Conservation (phyloP, 2,329 filamentous ascomycete genomes). For the Leptographium radiaticola region DNA sequence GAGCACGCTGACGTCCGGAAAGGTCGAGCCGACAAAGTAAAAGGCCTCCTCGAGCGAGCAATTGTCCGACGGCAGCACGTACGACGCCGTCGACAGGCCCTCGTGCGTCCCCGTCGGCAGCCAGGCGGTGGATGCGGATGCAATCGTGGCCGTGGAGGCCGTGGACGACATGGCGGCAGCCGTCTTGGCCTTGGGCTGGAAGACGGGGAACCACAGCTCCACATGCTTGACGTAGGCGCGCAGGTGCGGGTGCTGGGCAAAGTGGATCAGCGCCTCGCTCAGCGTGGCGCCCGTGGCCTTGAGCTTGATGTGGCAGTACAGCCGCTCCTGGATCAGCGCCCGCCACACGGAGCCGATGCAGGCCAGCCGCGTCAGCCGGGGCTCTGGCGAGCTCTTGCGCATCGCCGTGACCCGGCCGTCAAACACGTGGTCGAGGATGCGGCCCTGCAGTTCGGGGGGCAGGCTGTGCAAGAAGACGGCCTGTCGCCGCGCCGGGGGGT, state of each 20-base stretch:
- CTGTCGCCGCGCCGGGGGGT: constrained; percentile 7
- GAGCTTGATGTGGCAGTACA: constrained; percentile 65
- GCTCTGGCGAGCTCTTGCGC: constrained; percentile 41
- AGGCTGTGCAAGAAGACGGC: constrained; percentile 34
- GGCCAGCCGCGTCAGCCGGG: constrained; percentile 53
- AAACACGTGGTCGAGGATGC: constrained; percentile 58
- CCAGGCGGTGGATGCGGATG: constrained; percentile 28
- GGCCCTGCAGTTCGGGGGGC: constrained; percentile 59
- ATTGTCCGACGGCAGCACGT: constrained; percentile 49
- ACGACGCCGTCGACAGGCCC: constrained; percentile 42
- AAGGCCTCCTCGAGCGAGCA: constrained; percentile 60
- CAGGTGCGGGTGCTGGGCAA: constrained; percentile 44
- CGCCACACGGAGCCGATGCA: constrained; percentile 53
- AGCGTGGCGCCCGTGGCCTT: constrained; percentile 56
- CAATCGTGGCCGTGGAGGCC: constrained; percentile 25
- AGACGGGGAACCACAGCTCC: constrained; percentile 68
- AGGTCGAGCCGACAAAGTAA: constrained; percentile 42
- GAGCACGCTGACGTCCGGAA: constrained; percentile 50
- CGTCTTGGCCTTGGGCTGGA: constrained; percentile 38
- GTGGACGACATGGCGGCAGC: constrained; percentile 20
- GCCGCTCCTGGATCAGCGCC: constrained; percentile 52
- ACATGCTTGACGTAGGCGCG: constrained; percentile 55
- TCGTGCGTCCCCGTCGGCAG: constrained; percentile 41
- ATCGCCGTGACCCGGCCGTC: constrained; percentile 52
- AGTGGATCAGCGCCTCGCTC: constrained; percentile 46